Evolutionary conservation across 2,329 filamentous ascomycete genomes (phyloP).

Genomic region (Pseudogymnoascus sp.): DNA sequence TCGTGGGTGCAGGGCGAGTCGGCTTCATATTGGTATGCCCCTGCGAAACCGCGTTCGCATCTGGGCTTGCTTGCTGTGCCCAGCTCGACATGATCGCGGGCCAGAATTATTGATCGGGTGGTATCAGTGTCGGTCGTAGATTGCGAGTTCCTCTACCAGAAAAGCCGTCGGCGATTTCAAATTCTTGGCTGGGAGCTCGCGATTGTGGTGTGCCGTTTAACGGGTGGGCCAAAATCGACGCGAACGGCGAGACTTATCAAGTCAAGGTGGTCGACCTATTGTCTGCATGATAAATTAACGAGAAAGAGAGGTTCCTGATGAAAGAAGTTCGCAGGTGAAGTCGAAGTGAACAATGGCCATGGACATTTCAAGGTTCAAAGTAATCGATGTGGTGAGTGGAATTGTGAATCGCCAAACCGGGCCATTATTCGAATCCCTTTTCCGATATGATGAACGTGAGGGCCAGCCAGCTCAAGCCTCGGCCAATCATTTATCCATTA

Average conservation of each 20-base stretch:
- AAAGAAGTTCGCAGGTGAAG: constrained; percentile 4
- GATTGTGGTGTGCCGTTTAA: constrained; percentile 5
- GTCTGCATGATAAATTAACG: constrained; percentile 8
- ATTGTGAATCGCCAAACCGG: constrained; percentile 9
- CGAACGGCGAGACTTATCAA: constrained; percentile 10
- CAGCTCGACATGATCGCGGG: constrained; percentile 9
- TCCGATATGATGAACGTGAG: constrained; percentile 1
- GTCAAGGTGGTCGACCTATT: constrained; percentile 9
- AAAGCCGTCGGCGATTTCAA: background rate
- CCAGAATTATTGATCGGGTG: background rate
- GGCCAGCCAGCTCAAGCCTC: background rate
- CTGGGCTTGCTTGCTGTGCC: constrained; percentile 18
- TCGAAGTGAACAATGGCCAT: background rate
- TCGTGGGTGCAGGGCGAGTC: constrained; percentile 41
- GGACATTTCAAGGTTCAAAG: background rate
- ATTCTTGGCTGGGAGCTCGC: constrained; percentile 6
- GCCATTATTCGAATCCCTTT: constrained; percentile 4
- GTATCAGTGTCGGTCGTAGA: background rate
- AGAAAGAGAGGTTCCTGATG: background rate
- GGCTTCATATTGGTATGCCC: constrained; percentile 44
- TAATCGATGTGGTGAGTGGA: constrained; percentile 1
- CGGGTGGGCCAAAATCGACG: constrained; percentile 5
- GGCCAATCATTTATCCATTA: constrained; percentile 9
- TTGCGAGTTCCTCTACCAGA: background rate
- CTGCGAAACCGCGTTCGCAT: constrained; percentile 36